Conservation (phyloP, 139 green algal species). For the Microglena sp. region DNA sequence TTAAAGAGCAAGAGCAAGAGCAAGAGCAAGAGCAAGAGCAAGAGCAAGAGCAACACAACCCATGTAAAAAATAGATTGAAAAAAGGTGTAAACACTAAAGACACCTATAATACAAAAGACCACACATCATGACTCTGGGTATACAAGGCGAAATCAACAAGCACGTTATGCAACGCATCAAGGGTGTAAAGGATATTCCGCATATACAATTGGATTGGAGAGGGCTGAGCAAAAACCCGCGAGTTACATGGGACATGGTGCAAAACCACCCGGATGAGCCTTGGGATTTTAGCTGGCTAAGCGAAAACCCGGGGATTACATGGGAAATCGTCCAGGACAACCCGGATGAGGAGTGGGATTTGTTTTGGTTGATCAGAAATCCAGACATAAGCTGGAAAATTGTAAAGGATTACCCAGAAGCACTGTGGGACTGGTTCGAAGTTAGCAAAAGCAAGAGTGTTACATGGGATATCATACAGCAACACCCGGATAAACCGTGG, state of each 20-base stretch:
- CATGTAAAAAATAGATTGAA: too few species aligned
- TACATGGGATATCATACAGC: not conserved
- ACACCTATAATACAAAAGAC: too few species aligned
- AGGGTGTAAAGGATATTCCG: too few species aligned
- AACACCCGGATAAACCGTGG: not conserved
- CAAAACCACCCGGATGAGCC: not conserved
- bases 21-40: too few species aligned
- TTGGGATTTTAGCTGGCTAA: not conserved
- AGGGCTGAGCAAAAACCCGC: not conserved
- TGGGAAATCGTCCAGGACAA: not conserved
- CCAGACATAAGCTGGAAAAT: not conserved
- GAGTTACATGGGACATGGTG: not conserved
- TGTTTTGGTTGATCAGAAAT: not conserved
- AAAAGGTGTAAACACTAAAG: too few species aligned
- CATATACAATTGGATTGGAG: not conserved
- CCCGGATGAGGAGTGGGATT: not conserved
- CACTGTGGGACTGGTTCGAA: not conserved
- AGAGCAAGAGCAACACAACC: too few species aligned
- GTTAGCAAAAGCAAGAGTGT: not conserved
- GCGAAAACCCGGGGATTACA: not conserved
- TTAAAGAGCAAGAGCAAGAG: too few species aligned
- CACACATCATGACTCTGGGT: too few species aligned
- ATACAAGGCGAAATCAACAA: too few species aligned
- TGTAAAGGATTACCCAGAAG: not conserved
- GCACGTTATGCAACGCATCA: too few species aligned